Conservation (phyloP, 2,329 filamentous ascomycete species). For the Acrocalymma vagum region DNA sequence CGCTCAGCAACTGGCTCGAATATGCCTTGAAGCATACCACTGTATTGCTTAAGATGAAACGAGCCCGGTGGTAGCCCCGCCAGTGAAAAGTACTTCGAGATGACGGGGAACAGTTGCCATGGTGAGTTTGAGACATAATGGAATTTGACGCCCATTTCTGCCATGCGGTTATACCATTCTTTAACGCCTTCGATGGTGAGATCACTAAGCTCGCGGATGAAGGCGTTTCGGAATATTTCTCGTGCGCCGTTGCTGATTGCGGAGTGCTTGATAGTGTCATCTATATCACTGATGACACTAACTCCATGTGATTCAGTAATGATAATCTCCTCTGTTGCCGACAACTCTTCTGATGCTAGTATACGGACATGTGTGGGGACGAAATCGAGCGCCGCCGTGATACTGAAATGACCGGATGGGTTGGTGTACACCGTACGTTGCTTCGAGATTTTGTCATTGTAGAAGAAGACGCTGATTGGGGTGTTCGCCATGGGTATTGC, state of each 20-base stretch:
- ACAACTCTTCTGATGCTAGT: constrained; percentile 84
- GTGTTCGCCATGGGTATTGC: constrained; percentile 79
- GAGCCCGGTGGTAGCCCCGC: constrained; percentile 86
- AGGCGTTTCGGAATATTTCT: constrained; percentile 96
- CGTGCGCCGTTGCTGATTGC: constrained; percentile 87
- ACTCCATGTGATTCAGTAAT: constrained; percentile 82
- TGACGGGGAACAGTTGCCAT: constrained; percentile 93
- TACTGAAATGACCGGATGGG: constrained; percentile 85
- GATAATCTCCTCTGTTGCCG: constrained; percentile 78
- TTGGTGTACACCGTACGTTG: constrained; percentile 87
- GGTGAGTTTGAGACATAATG: constrained; percentile 99
- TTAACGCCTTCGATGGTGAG: constrained; percentile 85
- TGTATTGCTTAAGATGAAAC: constrained; percentile 95
- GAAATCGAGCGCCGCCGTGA: constrained; percentile 85
- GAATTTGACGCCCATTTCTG: constrained; percentile 81
- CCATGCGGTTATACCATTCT: constrained; percentile 86
- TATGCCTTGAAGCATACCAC: constrained; percentile 95
- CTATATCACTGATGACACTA: constrained; percentile 95
- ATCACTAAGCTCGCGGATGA: constrained; percentile 83
- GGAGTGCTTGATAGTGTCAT: constrained; percentile 96
- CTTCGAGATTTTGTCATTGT: constrained; percentile 82
- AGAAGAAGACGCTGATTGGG: constrained; percentile 93
- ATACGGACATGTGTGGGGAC: constrained; percentile 89
- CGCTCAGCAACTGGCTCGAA: constrained; percentile 97
- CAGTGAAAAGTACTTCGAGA: constrained; percentile 83